These are phyloP conservation scores for Cercospora nicotianae DNA, from an alignment of 2,329 filamentous ascomycete species.

Conservation along the genomic window DNA sequence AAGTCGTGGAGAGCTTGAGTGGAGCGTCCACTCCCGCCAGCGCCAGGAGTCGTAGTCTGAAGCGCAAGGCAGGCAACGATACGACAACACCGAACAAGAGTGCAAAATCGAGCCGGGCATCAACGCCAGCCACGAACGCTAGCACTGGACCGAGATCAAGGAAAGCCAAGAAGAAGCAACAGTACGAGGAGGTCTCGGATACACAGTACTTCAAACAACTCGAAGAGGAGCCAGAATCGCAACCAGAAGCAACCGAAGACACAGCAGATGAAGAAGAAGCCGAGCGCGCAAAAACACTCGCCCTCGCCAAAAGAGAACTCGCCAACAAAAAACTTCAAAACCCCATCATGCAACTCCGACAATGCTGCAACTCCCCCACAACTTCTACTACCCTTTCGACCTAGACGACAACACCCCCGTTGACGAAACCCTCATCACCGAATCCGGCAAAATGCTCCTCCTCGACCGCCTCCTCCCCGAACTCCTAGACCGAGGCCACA, in stretches of 20 bases:
- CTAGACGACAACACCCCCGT: conserved; percentile 57
- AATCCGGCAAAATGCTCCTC: conserved; percentile 93
- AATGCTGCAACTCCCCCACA: conserved; percentile 94
- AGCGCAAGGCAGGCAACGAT: conserved; percentile 55
- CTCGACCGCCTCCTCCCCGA: conserved; percentile 80
- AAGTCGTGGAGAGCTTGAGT: conserved; percentile 66
- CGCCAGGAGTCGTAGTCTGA: conserved; percentile 51
- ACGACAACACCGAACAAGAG: conserved; percentile 64
- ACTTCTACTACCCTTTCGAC: conserved; percentile 91
- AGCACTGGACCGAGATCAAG: conserved; percentile 53
- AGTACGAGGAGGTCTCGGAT: conserved; percentile 72
- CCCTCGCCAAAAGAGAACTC: conserved; percentile 85
- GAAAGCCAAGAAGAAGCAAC: conserved; percentile 56
- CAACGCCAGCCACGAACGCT: conserved; percentile 64
- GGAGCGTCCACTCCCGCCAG: conserved; percentile 52
- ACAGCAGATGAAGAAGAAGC: conserved; percentile 58
- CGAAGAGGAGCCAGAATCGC: conserved; percentile 55
- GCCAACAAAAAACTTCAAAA: conserved; percentile 89
- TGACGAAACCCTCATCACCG: conserved; percentile 79
- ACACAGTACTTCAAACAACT: conserved; percentile 79
- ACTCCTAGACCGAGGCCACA: conserved; percentile 74
- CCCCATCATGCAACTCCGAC: conserved; percentile 83
- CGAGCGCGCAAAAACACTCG: conserved; percentile 66
- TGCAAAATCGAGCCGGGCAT: conserved; percentile 69
- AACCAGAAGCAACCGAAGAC: conserved; percentile 45